Base-by-base conservation (phyloP, 768 basidiomycete species). In the Podaxis mareebaensis region DNA sequence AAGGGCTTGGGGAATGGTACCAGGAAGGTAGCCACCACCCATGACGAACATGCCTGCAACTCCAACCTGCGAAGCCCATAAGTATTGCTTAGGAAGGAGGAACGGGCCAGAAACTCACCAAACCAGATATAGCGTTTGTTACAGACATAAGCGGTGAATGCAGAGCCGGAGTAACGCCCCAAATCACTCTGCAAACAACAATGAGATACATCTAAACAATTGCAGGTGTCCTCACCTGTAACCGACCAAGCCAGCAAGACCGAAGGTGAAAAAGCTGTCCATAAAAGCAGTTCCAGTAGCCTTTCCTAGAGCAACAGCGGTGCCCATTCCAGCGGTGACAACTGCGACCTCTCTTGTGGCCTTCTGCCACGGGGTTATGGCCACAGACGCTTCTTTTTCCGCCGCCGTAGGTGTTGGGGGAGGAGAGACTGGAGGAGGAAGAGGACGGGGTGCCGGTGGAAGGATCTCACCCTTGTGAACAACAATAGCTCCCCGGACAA, bases 121-220 rank as follows among this genome's bases (percentile, higher is more conserved):
- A 72, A 76, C 92, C 92, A 22, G 92, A 94, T 49, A 93, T 91
- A 3, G 93, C 92, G 69, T 94, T 94, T 12, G 92, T 95, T 5
- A 95, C 93, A 8, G 90, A 92, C 92, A 95, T 95, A 63, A 95
- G 77, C 13, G 93, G 93, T 22, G 93, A 94, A 73, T 95, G 93
- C 55, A 95, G 74, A 17, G 93, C 93, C 44, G 93, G 93, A 30
- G 90, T 84, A 48, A 95, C 93, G 63, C 91, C 91, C 93, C 93
- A 95, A 17, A 95, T 88, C 3, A 94, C 92, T 68, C 92, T 87
- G 60, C 49, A 62, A 5, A 42, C 6, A 15, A 15, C 38, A 26
- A 46, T 56, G 3, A 56, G 33, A 24, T 40, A 3, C 57, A 22
- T 28, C 30, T 58, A 58, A 30, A 56, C 49, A 33, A 28, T 61